phyloP scores from a whole-genome alignment of 2,329 filamentous ascomycete species.

The Fusarium papillatum region DNA sequence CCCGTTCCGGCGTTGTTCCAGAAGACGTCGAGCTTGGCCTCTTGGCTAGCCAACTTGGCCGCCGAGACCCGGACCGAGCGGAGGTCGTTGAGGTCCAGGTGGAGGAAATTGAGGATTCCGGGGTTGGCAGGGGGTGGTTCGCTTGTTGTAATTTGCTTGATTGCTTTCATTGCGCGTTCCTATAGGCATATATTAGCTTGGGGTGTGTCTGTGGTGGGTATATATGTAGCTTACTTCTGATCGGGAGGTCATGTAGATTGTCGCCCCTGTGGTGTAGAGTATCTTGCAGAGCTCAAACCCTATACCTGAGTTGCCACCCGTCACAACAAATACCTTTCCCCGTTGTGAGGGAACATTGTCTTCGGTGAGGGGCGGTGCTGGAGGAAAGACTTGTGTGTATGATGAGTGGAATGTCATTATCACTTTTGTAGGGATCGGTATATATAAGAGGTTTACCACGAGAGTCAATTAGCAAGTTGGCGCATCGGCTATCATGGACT shows the following conservation, averaged over 20 bases:
- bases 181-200: not conserved
- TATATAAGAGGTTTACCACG: not conserved
- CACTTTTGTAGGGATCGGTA: not conserved
- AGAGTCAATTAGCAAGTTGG: not conserved
- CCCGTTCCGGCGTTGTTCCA: slow-evolving; percentile 53
- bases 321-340: slow-evolving; percentile 61
- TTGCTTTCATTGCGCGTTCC: slow-evolving; percentile 43
- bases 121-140: slow-evolving; percentile 12
- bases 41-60: slow-evolving; percentile 50
- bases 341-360: slow-evolving; percentile 41
- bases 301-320: slow-evolving; percentile 55
- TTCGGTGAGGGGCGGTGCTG: slow-evolving; percentile 43
- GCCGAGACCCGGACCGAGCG: slow-evolving; percentile 54
- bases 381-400: slow-evolving; percentile 28
- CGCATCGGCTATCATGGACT: not conserved
- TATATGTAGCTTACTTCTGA: slow-evolving; percentile 32
- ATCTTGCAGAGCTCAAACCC: slow-evolving; percentile 65
- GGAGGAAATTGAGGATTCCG: slow-evolving; percentile 49
- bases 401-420: slow-evolving; percentile 19
- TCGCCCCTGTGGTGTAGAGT: slow-evolving; percentile 65
- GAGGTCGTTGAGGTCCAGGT: slow-evolving; percentile 58
- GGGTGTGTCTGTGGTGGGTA: not conserved
- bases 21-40: slow-evolving; percentile 57
- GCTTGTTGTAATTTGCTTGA: slow-evolving; percentile 43
- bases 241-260: slow-evolving; percentile 66